Conservation (phyloP, 306 rosid species). For the Luffa acutangula region DNA sequence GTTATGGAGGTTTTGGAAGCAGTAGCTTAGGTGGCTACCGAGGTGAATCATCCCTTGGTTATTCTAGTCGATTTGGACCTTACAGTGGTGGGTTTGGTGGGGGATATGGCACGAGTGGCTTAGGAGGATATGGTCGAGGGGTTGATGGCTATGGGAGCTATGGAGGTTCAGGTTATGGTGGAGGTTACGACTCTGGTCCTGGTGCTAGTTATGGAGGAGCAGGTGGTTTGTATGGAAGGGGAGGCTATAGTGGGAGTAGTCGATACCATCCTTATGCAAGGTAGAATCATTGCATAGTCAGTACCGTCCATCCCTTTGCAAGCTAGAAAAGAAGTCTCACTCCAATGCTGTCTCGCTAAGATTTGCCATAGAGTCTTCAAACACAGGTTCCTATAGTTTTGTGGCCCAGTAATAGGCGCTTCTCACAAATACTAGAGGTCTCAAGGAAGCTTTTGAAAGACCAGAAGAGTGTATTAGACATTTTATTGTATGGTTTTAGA, state of each 20-base stretch:
- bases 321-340: conserved; percentile 31
- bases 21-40: conserved; percentile 59
- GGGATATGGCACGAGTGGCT: conserved; percentile 34
- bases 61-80: conserved; percentile 46
- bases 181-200: conserved; percentile 43
- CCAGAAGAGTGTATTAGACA: conserved; percentile 24
- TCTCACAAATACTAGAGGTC: conserved; percentile 25
- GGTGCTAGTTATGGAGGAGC: conserved; percentile 51
- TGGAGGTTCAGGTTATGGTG: conserved; percentile 42
- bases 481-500: conserved; percentile 21
- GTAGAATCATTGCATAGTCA: conserved; percentile 33
- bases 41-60: conserved; percentile 47
- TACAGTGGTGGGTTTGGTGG: conserved; percentile 48
- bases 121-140: conserved; percentile 59
- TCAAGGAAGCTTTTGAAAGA: conserved; percentile 22
- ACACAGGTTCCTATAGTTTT: conserved; percentile 35
- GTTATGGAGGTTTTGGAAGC: conserved; percentile 43
- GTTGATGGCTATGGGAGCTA: conserved; percentile 46
- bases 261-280: conserved; percentile 54
- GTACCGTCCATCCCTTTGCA: conserved; percentile 19
- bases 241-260: conserved; percentile 61
- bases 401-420: conserved; percentile 27
- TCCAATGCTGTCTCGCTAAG: conserved; percentile 28
- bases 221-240: conserved; percentile 51
- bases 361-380: conserved; percentile 31